Conservation (phyloP, 2,329 filamentous ascomycete genomes). For the Epichloe bromicola region DNA sequence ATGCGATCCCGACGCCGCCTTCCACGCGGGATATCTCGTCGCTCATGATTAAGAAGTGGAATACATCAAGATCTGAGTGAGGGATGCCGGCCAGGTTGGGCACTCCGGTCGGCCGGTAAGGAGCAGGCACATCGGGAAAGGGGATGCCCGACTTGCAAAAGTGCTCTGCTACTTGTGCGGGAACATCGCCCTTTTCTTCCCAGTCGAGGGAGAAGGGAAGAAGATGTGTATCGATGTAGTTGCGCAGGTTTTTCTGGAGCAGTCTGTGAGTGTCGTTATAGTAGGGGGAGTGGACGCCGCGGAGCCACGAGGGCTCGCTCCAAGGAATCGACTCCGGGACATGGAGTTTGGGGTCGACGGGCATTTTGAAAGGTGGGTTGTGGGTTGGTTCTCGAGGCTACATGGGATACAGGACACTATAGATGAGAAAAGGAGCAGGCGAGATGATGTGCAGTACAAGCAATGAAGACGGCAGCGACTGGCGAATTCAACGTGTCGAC, state of each 20-base stretch:
- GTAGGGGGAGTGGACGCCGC: slow-evolving; percentile 29
- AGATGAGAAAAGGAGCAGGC: no score
- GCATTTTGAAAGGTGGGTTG: slow-evolving; percentile 2
- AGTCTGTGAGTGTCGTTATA: slow-evolving; percentile 48
- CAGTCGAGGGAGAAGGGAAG: slow-evolving; percentile 48
- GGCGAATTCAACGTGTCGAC: neutral
- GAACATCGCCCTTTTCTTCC: slow-evolving; percentile 44
- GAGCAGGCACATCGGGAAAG: slow-evolving; percentile 20
- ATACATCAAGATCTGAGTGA: slow-evolving; percentile 38
- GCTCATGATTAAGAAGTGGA: slow-evolving; percentile 39
- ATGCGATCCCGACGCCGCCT: slow-evolving; percentile 42
- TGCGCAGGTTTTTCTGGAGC: slow-evolving; percentile 42
- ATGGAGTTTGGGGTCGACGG: slow-evolving; percentile 11
- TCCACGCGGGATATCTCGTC: slow-evolving; percentile 44
- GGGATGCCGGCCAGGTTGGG: slow-evolving; percentile 29
- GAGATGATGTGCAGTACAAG: neutral
- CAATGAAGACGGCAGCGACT: neutral
- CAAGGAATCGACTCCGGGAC: slow-evolving; percentile 10
- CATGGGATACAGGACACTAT: no score
- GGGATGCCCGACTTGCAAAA: slow-evolving; percentile 28
- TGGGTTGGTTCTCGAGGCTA: no score
- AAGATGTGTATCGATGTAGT: slow-evolving; percentile 46
- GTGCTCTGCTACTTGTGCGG: slow-evolving; percentile 23
- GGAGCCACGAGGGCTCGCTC: slow-evolving; percentile 18
- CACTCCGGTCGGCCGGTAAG: slow-evolving; percentile 19